Evolutionary conservation across 345 rosid species (phyloP).

Genomic region (Gossypium mustelinum): DNA sequence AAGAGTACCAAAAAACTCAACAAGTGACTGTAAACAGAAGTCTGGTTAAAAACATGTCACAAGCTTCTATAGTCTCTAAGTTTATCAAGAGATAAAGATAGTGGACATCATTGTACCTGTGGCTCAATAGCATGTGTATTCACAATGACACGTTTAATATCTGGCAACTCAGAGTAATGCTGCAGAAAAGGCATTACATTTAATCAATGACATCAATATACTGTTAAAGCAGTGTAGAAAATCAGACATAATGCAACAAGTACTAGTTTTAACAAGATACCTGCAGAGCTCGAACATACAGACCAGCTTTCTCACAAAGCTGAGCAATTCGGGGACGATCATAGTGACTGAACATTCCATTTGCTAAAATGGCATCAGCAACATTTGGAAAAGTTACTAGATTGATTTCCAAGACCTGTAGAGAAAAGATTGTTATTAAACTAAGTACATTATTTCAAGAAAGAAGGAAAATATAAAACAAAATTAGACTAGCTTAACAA

Average conservation of each 20-base stretch:
- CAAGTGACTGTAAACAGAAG: constrained; percentile 63
- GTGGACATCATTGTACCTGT: constrained; percentile 49
- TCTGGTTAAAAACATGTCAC: constrained; percentile 14
- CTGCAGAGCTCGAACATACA: constrained; percentile 82
- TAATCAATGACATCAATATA: background rate
- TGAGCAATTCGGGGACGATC: constrained; percentile 97
- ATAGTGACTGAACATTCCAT: constrained; percentile 97
- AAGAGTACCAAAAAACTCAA: constrained; percentile 96
- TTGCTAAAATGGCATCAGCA: constrained; percentile 96
- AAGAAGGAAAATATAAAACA: background rate
- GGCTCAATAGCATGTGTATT: constrained; percentile 99
- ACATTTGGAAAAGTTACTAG: constrained; percentile 97
- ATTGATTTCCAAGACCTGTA: constrained; percentile 95
- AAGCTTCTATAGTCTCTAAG: constrained; percentile 1
- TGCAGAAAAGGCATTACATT: constrained; percentile 38
- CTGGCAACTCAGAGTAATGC: constrained; percentile 95
- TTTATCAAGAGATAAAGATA: constrained; percentile 19
- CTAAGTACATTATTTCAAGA: background rate
- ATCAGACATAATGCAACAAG: constrained; percentile 4
- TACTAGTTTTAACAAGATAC: constrained; percentile 30
- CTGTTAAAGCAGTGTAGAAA: constrained; percentile 1
- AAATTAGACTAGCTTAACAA: background rate
- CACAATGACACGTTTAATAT: constrained; percentile 97
- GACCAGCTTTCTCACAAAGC: constrained; percentile 99
- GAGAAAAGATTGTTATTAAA: constrained; percentile 17